Evolutionary conservation across 2,329 filamentous ascomycete species (phyloP).

Genomic region (Paraconiothyrium brasiliense): DNA sequence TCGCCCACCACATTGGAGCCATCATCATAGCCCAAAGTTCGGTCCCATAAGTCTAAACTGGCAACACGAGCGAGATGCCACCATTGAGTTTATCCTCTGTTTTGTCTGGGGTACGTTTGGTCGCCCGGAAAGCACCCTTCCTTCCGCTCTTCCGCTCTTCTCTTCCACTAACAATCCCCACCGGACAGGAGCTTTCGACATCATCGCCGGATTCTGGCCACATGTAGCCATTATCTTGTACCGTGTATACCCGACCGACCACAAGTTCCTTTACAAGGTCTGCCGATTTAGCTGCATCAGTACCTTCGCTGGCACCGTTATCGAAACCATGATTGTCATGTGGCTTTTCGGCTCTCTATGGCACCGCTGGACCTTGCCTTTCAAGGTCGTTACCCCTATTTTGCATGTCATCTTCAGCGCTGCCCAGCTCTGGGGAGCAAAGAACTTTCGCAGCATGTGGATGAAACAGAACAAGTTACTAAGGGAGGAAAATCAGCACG

Average conservation of each 20-base stretch:
- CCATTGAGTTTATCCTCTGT: conserved; percentile 49
- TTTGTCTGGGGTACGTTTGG: conserved; percentile 49
- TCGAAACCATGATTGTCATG: conserved; percentile 57
- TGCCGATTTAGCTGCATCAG: conserved; percentile 51
- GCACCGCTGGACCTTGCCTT: conserved; percentile 54
- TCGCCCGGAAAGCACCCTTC: no score
- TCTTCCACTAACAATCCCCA: no score
- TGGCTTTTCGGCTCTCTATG: conserved; percentile 56
- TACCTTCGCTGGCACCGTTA: conserved; percentile 51
- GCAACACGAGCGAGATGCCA: background rate
- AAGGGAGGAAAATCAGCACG: background rate
- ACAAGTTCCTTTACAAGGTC: conserved; percentile 51
- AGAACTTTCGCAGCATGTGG: conserved; percentile 55
- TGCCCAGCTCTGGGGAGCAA: conserved; percentile 55
- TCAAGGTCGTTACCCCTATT: conserved; percentile 56
- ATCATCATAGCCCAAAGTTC: background rate
- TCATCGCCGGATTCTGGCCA: conserved; percentile 58
- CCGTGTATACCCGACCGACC: conserved; percentile 51
- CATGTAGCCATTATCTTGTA: conserved; percentile 59
- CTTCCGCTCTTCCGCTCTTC: no score
- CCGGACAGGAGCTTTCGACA: conserved; percentile 55
- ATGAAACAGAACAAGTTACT: conserved; percentile 30
- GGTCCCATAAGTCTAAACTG: background rate
- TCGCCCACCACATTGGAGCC: no score
- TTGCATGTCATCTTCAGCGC: conserved; percentile 55